phyloP scores from a whole-genome alignment of 2,329 filamentous ascomycete genomes.

The Lachnellula cervina region DNA sequence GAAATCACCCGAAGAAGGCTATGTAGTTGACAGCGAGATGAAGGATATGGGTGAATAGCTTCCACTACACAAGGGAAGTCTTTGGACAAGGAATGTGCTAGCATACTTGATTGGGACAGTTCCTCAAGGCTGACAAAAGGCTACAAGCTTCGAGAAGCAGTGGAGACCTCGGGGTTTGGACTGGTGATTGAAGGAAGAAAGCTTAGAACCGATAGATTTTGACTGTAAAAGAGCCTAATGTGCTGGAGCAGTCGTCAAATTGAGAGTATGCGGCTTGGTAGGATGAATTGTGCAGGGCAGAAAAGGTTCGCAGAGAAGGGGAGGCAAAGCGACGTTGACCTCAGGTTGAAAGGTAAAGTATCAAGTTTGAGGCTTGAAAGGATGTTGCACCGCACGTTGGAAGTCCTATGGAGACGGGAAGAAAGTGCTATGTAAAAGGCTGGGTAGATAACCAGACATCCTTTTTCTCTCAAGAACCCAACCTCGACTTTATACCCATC shows the following conservation, averaged over 20 bases:
- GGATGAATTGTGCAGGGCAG: not conserved
- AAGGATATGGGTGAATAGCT: not conserved
- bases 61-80: not conserved
- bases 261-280: not conserved
- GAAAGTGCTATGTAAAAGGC: not conserved
- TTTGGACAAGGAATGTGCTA: not conserved
- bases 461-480: not conserved
- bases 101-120: not conserved
- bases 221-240: not conserved
- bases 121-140: not conserved
- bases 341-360: not conserved
- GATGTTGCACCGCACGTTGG: not conserved
- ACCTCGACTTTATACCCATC: constrained; percentile 14
- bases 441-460: not conserved
- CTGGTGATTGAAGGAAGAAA: not conserved
- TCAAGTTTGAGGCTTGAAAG: not conserved
- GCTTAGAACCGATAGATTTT: not conserved
- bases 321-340: not conserved
- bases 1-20: not conserved
- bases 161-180: too few species aligned
- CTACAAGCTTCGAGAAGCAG: not conserved
- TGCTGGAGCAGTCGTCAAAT: not conserved
- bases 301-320: not conserved
- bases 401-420: not conserved
- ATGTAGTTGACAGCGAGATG: not conserved